phyloP scores from a whole-genome alignment of 768 basidiomycete genomes.

The Leccinum variicolor region DNA sequence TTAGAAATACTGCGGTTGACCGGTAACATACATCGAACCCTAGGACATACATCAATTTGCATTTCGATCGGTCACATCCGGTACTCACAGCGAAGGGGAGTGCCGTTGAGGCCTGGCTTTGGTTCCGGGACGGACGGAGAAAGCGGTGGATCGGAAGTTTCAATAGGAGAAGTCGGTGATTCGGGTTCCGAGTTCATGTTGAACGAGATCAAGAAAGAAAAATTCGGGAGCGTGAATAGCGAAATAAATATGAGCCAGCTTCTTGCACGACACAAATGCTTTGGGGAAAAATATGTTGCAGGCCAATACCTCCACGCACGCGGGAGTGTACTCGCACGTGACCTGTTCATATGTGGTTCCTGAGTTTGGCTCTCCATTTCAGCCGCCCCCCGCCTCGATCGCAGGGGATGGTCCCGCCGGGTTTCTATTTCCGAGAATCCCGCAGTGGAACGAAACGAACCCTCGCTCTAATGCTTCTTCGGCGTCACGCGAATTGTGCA shows the following conservation, averaged over 20 bases:
- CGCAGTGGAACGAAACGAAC: not conserved
- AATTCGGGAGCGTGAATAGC: not conserved
- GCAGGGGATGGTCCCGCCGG: not conserved
- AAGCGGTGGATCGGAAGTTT: slow-evolving; percentile 58
- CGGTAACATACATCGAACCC: slow-evolving; percentile 78
- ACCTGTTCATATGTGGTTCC: not conserved
- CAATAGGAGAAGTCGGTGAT: slow-evolving; percentile 42
- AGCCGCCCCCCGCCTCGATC: not conserved
- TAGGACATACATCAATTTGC: slow-evolving; percentile 25
- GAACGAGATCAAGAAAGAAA: not conserved
- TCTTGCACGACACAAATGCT: slow-evolving; percentile 1
- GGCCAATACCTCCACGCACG: slow-evolving; percentile 11
- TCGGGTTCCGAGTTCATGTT: slow-evolving; percentile 20
- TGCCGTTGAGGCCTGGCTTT: slow-evolving; percentile 68
- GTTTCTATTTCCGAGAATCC: not conserved
- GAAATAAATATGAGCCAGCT: not conserved
- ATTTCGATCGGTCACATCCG: not conserved
- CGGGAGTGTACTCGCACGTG: not conserved
- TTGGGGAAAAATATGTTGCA: not conserved
- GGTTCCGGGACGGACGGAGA: slow-evolving; percentile 57
- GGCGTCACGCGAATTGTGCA: slow-evolving; percentile 7
- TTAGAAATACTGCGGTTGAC: slow-evolving; percentile 2
- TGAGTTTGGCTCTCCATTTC: not conserved
- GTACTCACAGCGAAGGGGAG: slow-evolving; percentile 77
- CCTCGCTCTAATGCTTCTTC: not conserved